Percentiles rank a stretch among this genome's conserved stretches.
Evolutionary conservation across 768 basidiomycete species (phyloP).

Genomic region (Filobasidium floriforme): DNA sequence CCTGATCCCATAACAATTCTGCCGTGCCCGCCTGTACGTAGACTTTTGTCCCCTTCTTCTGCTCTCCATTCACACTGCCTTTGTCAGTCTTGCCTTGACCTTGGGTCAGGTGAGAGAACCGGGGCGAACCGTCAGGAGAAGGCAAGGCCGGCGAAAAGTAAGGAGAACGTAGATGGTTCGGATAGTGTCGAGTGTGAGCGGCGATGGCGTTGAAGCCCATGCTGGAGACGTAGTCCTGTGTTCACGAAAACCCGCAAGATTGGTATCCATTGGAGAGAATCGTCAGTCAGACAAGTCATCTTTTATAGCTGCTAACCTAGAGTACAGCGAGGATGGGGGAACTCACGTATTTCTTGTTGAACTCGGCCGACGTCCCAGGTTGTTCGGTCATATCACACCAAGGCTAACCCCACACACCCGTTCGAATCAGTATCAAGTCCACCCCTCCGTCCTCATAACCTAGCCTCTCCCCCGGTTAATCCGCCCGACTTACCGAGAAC

Average conservation of each 20-base stretch:
- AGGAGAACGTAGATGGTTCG: slow-evolving; percentile 20
- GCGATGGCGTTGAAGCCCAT: slow-evolving; percentile 26
- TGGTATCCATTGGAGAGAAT: too few species aligned
- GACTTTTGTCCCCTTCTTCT: slow-evolving; percentile 23
- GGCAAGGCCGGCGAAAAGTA: slow-evolving; percentile 32
- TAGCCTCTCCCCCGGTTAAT: neutral
- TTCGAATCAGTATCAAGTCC: neutral
- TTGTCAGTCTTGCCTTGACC: neutral
- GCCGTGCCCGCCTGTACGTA: slow-evolving; percentile 33
- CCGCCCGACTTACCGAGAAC: slow-evolving; percentile 17
- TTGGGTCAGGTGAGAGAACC: slow-evolving; percentile 28
- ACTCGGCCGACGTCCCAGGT: slow-evolving; percentile 12
- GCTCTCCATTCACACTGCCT: neutral
- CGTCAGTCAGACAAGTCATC: neutral
- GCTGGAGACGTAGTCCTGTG: slow-evolving; percentile 24
- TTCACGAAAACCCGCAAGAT: too few species aligned
- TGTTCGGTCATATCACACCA: slow-evolving; percentile 23
- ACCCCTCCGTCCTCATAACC: neutral
- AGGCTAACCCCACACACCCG: slow-evolving; percentile 6
- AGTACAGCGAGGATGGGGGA: too few species aligned
- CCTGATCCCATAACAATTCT: slow-evolving; percentile 33
- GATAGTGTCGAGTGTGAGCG: slow-evolving; percentile 35
- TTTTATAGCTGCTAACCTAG: neutral
- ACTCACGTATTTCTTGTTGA: slow-evolving; percentile 17
- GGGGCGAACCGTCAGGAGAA: slow-evolving; percentile 18